Evolutionary conservation across 2,329 filamentous ascomycete genomes (phyloP), one percentile per base, ranked within the genome.

Genomic region (Hyphodiscus sp.): DNA sequence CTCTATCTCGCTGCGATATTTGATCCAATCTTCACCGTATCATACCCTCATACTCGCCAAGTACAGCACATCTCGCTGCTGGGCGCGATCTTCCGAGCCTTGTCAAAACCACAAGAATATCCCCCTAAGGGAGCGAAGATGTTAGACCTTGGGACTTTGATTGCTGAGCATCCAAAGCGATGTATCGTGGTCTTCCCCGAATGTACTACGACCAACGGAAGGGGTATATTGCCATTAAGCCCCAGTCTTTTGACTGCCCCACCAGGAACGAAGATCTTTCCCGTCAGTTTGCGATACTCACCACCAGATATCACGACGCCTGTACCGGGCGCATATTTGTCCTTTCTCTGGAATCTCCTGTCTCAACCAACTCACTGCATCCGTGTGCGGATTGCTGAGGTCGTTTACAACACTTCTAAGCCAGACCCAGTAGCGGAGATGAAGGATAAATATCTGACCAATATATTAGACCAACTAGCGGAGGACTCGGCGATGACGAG

Each of bases 1-100:
- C 75, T 99, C 53, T 99, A 97, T 71, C 83, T 99, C 20, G 90
- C 94, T 55, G 91, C 91, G 58, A 90, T 97, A 66, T 99, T 97
- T 75, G 90, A 96, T 68, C 94, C 94, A 2, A 80, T 99, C 68
- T 97, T 99, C 73, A 95, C 91, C 11, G 76, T 88, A 45, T 89
- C 87, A 0, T 96, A 90, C 69, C 90, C 91, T 0, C 75, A 77
- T 55, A 86, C 83, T 2, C 80, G 82, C 46, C 81, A 84, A 55
- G 87, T 99, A 23, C 83, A 86, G 63, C 86, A 79, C 45, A 82
- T 97, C 46, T 86, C 87, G 2, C 82, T 97, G 5, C 76, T 91
- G 44, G 75, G 82, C 63, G 91, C 91, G 47, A 83, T 95, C 47
- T 65, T 85, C 19, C 82, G 85, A 57, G 87, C 90, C 2, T 85